Evolutionary conservation across 495 filamentous ascomycete species (phyloP).

Genomic region (Emericellopsis terricola): DNA sequence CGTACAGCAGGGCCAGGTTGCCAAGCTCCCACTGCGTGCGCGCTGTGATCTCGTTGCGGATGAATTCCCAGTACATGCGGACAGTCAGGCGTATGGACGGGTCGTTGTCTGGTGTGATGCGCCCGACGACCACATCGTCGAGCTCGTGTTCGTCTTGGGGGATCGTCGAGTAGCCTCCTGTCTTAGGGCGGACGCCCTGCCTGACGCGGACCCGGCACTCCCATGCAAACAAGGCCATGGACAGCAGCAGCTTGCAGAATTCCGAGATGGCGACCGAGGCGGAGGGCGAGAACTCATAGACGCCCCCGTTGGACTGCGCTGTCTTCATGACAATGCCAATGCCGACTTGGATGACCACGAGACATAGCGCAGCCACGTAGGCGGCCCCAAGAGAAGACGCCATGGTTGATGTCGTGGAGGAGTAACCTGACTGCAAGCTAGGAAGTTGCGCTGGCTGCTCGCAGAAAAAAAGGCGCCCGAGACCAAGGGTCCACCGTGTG

Average conservation of each 20-base stretch:
- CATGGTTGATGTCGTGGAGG: too few species aligned
- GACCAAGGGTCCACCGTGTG: too few species aligned
- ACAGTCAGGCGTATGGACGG: neutral
- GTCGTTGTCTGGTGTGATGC: too few species aligned
- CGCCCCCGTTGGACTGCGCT: constrained; percentile 7
- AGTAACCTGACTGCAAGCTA: too few species aligned
- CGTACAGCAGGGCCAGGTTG: constrained; percentile 11
- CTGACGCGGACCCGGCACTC: constrained; percentile 5
- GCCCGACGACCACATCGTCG: neutral
- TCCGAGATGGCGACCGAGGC: constrained; percentile 12
- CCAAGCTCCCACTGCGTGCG: constrained; percentile 9
- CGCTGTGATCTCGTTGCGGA: constrained; percentile 7
- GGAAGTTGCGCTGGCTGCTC: too few species aligned
- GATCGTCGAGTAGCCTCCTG: neutral
- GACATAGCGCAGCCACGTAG: constrained; percentile 6
- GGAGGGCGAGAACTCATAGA: constrained; percentile 10
- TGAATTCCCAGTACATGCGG: constrained; percentile 3
- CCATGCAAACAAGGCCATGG: constrained; percentile 8
- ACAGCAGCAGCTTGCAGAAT: constrained; percentile 10
- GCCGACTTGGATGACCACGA: constrained; percentile 10
- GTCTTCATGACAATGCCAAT: constrained; percentile 10
- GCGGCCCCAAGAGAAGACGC: too few species aligned
- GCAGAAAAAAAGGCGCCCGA: too few species aligned
- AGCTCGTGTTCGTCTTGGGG: neutral
- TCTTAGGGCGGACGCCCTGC: neutral